A percentile compares a stretch with the other conserved stretches of the same genome.
Conservation (phyloP, 2,329 filamentous ascomycete species). For the Aspergillus bombycis region DNA sequence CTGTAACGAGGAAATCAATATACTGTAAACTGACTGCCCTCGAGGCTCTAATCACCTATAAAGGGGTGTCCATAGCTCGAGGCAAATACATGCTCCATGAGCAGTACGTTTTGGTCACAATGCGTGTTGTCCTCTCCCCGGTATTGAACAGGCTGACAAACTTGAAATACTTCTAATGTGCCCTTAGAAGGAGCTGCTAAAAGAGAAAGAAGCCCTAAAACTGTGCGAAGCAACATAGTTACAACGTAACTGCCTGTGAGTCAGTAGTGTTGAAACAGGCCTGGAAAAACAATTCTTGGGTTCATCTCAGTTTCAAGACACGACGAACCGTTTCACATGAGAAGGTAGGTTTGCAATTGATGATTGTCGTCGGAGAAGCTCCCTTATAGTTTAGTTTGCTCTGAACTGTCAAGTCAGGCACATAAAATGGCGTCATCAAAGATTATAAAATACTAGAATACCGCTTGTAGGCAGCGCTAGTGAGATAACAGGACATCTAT, state of each 20-base stretch:
- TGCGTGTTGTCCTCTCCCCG: not conserved
- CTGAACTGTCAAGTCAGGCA: not conserved
- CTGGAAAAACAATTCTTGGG: not conserved
- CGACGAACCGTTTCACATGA: not conserved
- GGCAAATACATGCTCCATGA: conserved; percentile 73
- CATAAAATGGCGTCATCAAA: not conserved
- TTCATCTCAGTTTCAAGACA: not conserved
- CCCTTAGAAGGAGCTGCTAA: not conserved
- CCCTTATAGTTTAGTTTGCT: not conserved
- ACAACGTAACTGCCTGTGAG: not conserved
- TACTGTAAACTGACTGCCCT: not conserved
- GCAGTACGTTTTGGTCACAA: conserved; percentile 45
- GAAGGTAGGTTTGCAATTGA: not conserved
- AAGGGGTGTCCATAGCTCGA: conserved; percentile 75
- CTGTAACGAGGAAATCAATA: not conserved
- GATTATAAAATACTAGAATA: not conserved
- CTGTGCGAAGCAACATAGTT: not conserved
- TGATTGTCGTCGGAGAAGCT: not conserved
- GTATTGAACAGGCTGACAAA: not conserved
- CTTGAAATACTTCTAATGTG: not conserved
- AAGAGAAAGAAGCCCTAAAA: not conserved
- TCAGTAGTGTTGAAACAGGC: not conserved
- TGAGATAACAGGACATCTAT: not conserved
- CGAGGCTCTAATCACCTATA: conserved; percentile 58
- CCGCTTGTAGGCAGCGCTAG: not conserved